Percentiles rank a stretch among this genome's conserved stretches.
Conservation (phyloP, 371 early-diverging fungal genomes). For the Mucor saturninus region DNA sequence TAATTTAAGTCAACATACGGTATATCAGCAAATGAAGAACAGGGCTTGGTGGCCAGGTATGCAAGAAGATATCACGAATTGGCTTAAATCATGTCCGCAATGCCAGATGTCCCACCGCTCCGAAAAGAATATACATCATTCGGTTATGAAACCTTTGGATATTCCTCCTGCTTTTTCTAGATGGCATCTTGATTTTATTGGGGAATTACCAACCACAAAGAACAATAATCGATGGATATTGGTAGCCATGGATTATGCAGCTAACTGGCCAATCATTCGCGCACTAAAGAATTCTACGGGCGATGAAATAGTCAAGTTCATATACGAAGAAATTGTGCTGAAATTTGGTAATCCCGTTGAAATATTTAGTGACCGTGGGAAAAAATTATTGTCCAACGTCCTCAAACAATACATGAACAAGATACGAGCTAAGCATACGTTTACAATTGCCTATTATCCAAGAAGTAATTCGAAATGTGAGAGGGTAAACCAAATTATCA, state of each 20-base stretch:
- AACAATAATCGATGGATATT: slow-evolving; percentile 30
- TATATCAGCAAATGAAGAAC: no score
- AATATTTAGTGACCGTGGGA: slow-evolving; percentile 32
- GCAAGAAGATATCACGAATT: no score
- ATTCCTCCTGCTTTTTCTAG: slow-evolving; percentile 17
- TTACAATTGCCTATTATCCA: slow-evolving; percentile 8
- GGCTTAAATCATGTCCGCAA: no score
- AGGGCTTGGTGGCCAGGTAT: no score
- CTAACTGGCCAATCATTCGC: slow-evolving; percentile 44
- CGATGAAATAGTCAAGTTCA: slow-evolving; percentile 31
- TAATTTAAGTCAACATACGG: no score
- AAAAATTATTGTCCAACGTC: slow-evolving; percentile 12
- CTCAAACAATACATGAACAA: neutral
- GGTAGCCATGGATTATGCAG: slow-evolving; percentile 45
- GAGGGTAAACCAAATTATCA: neutral
- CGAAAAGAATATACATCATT: no score
- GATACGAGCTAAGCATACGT: neutral
- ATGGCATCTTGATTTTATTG: slow-evolving; percentile 38
- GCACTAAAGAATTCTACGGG: slow-evolving; percentile 10
- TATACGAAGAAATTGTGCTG: slow-evolving; percentile 35
- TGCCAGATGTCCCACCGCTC: no score
- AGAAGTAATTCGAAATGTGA: slow-evolving; percentile 6
- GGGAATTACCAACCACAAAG: slow-evolving; percentile 22
- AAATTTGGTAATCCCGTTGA: slow-evolving; percentile 36
- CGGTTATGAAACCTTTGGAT: no score